Evolutionary conservation across 768 basidiomycete species (phyloP).

Genomic region (Termitomyces sp.): DNA sequence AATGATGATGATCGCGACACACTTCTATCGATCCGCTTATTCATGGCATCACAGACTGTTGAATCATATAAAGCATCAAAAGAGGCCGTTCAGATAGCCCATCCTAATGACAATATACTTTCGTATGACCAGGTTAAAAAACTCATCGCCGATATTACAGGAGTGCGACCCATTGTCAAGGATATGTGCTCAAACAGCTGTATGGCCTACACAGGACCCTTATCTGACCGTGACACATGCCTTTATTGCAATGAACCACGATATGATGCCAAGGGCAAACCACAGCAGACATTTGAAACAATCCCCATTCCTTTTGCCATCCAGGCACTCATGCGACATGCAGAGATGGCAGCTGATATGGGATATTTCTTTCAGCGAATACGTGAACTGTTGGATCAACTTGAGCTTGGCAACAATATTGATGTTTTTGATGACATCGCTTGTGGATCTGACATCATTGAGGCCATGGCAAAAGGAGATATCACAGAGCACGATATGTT

Average conservation of each 20-base stretch:
- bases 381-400: too few relatives aligned
- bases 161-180: constrained; percentile 22
- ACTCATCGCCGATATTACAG: constrained; percentile 18
- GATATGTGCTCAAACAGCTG: constrained; percentile 38
- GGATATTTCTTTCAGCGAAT: not conserved
- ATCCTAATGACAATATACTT: not conserved
- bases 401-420: too few relatives aligned
- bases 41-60: not conserved
- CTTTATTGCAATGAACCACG: constrained; percentile 16
- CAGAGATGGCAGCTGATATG: not conserved
- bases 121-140: not conserved
- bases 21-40: not conserved
- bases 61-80: not conserved
- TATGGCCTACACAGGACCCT: too few relatives aligned
- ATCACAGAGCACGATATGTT: too few relatives aligned
- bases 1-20: not conserved
- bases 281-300: not conserved
- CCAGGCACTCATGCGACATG: not conserved
- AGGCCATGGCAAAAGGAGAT: not conserved
- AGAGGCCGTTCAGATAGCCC: not conserved
- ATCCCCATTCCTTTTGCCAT: not conserved
- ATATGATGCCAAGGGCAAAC: not conserved
- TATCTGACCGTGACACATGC: constrained; percentile 16
- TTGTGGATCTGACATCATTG: not conserved
- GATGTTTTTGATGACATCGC: not conserved